Conservation (phyloP, 2,329 filamentous ascomycete species). For the Penicillium sp. region DNA sequence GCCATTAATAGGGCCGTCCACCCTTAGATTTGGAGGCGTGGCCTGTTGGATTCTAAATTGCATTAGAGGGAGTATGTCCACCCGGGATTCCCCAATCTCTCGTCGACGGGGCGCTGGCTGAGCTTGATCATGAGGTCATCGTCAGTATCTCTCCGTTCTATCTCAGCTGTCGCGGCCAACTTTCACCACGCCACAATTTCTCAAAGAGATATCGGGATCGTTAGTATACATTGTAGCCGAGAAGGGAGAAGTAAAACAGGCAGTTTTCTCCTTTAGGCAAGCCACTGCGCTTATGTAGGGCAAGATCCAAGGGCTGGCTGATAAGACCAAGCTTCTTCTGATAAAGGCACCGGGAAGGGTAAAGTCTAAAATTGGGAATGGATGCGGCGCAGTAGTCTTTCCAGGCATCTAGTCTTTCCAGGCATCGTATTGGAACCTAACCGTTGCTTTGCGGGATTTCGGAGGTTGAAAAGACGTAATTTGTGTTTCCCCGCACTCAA, state of each 20-base stretch:
- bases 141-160: not conserved
- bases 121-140: not conserved
- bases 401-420: too few species aligned
- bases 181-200: not conserved
- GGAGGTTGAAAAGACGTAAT: conserved; percentile 6
- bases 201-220: not conserved
- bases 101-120: not conserved
- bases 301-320: not conserved
- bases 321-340: not conserved
- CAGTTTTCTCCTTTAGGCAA: not conserved
- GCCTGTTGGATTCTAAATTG: not conserved
- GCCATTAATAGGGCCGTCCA: not conserved
- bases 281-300: not conserved
- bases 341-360: not conserved
- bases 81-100: not conserved
- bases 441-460: conserved; percentile 9
- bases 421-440: too few species aligned
- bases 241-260: not conserved
- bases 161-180: not conserved
- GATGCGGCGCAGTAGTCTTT: not conserved
- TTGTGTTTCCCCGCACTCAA: conserved; percentile 10
- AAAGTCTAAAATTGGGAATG: not conserved
- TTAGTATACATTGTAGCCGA: not conserved
- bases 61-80: not conserved
- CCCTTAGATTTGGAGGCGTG: not conserved